Conservation (phyloP, 371 early-diverging fungal species). For the Rhizopus sp. region DNA sequence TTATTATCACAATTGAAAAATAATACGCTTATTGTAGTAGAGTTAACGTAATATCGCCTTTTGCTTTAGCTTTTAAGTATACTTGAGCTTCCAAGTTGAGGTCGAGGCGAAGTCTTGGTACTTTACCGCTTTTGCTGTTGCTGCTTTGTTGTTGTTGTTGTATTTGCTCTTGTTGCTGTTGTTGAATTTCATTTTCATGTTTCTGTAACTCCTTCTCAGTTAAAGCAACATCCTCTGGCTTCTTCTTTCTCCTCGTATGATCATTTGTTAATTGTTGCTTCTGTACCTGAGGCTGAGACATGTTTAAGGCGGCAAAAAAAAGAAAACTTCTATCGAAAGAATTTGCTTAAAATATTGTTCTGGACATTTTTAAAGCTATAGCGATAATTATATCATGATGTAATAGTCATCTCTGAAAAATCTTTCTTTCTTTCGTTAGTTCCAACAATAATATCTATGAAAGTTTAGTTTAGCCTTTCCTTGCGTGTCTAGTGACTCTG, state of each 20-base stretch:
- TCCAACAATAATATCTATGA: neutral
- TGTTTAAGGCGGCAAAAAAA: too few relatives aligned
- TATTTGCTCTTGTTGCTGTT: slow-evolving; percentile 12
- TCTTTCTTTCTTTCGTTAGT: neutral
- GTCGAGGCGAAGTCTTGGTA: slow-evolving; percentile 23
- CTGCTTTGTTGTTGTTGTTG: slow-evolving; percentile 7
- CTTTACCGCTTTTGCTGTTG: slow-evolving; percentile 11
- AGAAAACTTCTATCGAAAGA: too few relatives aligned
- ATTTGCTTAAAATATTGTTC: neutral
- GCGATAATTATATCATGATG: neutral
- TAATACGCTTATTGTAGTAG: slow-evolving; percentile 12
- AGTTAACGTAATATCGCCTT: slow-evolving; percentile 31
- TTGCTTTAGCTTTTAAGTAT: slow-evolving; percentile 23
- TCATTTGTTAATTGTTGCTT: neutral
- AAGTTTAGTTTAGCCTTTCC: neutral
- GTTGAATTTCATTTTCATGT: slow-evolving; percentile 7
- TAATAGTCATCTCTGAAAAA: neutral
- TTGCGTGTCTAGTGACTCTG: slow-evolving; percentile 1
- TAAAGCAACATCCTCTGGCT: neutral
- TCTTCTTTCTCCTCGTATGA: neutral
- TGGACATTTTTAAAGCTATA: slow-evolving; percentile 5
- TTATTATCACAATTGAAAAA: neutral
- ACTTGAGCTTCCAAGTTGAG: slow-evolving; percentile 29
- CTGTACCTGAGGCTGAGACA: too few relatives aligned
- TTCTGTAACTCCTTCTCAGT: neutral